phyloP scores from a whole-genome alignment of 2,329 filamentous ascomycete genomes.

The Epichloe aotearoae region DNA sequence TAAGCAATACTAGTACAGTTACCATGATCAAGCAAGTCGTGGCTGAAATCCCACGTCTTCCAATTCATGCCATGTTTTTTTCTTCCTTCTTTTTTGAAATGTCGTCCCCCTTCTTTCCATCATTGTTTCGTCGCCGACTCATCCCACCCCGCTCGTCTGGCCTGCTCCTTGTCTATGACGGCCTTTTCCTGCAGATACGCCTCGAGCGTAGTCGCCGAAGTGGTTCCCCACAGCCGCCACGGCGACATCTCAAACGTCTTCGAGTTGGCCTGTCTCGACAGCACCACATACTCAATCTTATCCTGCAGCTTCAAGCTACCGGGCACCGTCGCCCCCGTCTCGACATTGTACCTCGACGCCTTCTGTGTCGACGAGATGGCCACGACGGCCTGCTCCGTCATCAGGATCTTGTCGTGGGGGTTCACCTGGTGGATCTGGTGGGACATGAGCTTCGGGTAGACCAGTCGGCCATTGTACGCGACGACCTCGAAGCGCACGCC shows the following conservation, averaged over 20 bases:
- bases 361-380: constrained; percentile 43
- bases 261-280: constrained; percentile 35
- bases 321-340: constrained; percentile 26
- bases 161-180: constrained; percentile 20
- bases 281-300: constrained; percentile 50
- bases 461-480: constrained; percentile 27
- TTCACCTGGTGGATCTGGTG: constrained; percentile 39
- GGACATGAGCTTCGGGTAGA: constrained; percentile 38
- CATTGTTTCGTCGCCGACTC: constrained; percentile 4
- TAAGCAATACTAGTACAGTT: not conserved
- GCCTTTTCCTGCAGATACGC: constrained; percentile 23
- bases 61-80: not conserved
- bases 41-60: not conserved
- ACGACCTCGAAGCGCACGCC: constrained; percentile 41
- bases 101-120: not conserved
- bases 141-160: constrained; percentile 20
- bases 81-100: too few relatives aligned
- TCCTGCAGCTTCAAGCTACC: constrained; percentile 37
- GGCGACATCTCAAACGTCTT: constrained; percentile 32
- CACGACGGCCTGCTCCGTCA: constrained; percentile 43
- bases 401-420: constrained; percentile 21
- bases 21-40: not conserved
- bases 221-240: constrained; percentile 56
- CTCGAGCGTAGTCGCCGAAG: constrained; percentile 38
- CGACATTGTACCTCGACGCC: constrained; percentile 27